These are phyloP conservation scores for Colletotrichum abscissum DNA, from an alignment of 2,329 filamentous ascomycete species.

Conservation along the genomic window DNA sequence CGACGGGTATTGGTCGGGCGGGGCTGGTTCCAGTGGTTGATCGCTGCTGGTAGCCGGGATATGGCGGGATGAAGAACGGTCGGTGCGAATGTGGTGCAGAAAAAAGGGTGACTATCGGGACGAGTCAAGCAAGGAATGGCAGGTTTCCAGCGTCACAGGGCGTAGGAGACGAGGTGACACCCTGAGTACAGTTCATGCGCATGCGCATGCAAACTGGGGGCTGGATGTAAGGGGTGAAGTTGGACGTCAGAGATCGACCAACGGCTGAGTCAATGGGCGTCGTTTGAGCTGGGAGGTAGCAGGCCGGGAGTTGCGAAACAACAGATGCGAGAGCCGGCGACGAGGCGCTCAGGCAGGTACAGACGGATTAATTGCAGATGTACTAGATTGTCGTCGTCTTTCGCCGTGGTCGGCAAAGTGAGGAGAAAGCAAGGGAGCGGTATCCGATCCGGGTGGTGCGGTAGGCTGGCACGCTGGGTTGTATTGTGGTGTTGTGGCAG, in stretches of 20 bases:
- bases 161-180: constrained; percentile 30
- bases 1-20: constrained; percentile 19
- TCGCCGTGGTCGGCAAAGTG: neutral
- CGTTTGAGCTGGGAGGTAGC: constrained; percentile 14
- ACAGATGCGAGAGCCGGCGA: constrained; percentile 17
- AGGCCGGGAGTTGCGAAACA: constrained; percentile 28
- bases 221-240: constrained; percentile 30
- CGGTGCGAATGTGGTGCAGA: constrained; percentile 26
- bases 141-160: constrained; percentile 22
- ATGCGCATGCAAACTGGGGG: constrained; percentile 30
- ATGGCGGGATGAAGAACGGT: constrained; percentile 28
- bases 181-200: constrained; percentile 30
- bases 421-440: constrained; percentile 22
- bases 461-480: neutral
- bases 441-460: constrained; percentile 18
- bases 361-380: constrained; percentile 12
- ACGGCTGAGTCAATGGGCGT: constrained; percentile 15
- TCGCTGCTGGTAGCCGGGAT: constrained; percentile 23
- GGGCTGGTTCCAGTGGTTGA: constrained; percentile 24
- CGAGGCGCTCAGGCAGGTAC: constrained; percentile 6
- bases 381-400: constrained; percentile 15
- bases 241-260: constrained; percentile 24
- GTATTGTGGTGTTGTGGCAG: constrained; percentile 10
- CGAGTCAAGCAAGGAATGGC: constrained; percentile 19
- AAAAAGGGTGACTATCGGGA: constrained; percentile 20